Evolutionary conservation across 371 early-diverging fungal species (phyloP).

Genomic region (Chytridium lagenaria): DNA sequence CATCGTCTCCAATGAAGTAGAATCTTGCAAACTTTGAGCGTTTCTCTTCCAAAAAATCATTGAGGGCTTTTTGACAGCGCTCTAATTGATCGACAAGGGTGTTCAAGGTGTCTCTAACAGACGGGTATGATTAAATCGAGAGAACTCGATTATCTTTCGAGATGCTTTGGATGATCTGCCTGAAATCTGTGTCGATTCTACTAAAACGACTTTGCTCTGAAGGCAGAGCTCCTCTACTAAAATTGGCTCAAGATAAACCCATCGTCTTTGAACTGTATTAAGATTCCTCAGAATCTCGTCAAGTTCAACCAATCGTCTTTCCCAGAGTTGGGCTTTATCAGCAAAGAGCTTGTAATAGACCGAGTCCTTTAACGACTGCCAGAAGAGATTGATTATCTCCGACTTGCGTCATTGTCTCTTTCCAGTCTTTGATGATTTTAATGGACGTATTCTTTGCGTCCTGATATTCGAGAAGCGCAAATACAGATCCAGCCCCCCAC

Average conservation of each 20-base stretch:
- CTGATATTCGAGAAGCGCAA: conserved; percentile 51
- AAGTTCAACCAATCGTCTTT: conserved; percentile 50
- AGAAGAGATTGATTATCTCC: conserved; percentile 62
- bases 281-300: conserved; percentile 55
- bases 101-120: conserved; percentile 39
- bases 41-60: conserved; percentile 62
- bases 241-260: conserved; percentile 64
- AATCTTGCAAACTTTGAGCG: conserved; percentile 58
- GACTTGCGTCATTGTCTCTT: conserved; percentile 55
- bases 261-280: conserved; percentile 56
- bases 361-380: conserved; percentile 57
- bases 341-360: conserved; percentile 57
- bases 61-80: conserved; percentile 60
- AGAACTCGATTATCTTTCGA: conserved; percentile 47
- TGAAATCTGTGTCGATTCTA: conserved; percentile 54
- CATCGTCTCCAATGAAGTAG: conserved; percentile 66
- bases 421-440: conserved; percentile 61
- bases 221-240: conserved; percentile 55
- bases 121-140: conserved; percentile 42
- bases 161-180: conserved; percentile 46
- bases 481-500: conserved; percentile 57
- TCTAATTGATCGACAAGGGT: conserved; percentile 60
- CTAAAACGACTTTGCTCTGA: conserved; percentile 53
- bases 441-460: conserved; percentile 44
- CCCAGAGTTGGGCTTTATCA: conserved; percentile 57